A percentile compares a stretch with the other conserved stretches of the same genome.
These are phyloP conservation scores for Diplodia seriata DNA, from an alignment of 2,329 filamentous ascomycete species.

Conservation along the genomic window DNA sequence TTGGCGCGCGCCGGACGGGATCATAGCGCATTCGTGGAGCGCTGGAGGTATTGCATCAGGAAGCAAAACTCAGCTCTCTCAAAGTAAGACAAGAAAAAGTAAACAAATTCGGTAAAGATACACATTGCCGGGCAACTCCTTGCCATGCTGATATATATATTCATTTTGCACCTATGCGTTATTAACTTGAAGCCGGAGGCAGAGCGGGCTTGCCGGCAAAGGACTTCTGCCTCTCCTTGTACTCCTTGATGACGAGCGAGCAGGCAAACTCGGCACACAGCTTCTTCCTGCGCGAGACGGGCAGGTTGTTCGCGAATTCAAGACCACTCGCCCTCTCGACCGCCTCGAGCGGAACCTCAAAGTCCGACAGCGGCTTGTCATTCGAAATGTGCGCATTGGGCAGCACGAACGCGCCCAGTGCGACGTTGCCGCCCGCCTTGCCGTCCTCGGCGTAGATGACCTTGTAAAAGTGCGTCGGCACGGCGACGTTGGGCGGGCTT, in stretches of 20 bases:
- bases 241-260: constrained; percentile 83
- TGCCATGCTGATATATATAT: constrained; percentile 1
- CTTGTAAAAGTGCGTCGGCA: constrained; percentile 99
- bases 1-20: constrained; percentile 10
- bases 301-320: constrained; percentile 85
- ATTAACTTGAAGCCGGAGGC: not conserved
- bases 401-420: constrained; percentile 91
- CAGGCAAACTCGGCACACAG: constrained; percentile 89
- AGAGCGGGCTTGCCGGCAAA: constrained; percentile 38
- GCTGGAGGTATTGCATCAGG: not conserved
- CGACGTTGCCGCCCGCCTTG: constrained; percentile 67
- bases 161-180: not conserved
- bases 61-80: constrained; percentile 15
- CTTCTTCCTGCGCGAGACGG: constrained; percentile 73
- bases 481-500: constrained; percentile 88
- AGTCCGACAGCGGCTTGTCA: constrained; percentile 83
- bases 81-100: not conserved
- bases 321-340: constrained; percentile 91
- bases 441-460: constrained; percentile 96
- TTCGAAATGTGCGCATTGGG: constrained; percentile 91
- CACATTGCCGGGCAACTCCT: constrained; percentile 4
- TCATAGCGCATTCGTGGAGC: constrained; percentile 6
- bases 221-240: constrained; percentile 63
- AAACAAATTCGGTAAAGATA: not conserved
- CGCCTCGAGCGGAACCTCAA: constrained; percentile 92